A percentile compares a stretch with the other conserved stretches of the same genome.
These are phyloP conservation scores for Guadua angustifolia DNA, from an alignment of 176 grass and related monocot genomes.

Conservation along the genomic window DNA sequence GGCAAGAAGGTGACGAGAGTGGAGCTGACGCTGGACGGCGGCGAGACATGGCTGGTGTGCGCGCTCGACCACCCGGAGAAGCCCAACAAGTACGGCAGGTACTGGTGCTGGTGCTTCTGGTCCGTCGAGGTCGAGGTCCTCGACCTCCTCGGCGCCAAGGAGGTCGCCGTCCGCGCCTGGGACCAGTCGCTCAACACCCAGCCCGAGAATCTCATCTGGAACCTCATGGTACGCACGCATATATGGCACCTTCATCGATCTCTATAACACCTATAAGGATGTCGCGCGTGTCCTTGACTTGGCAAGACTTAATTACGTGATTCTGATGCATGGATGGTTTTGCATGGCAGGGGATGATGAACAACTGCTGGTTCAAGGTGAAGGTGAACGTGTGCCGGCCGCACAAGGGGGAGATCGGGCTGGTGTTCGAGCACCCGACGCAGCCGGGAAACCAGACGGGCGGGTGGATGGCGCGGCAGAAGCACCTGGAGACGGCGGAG, in stretches of 20 bases:
- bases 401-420: slow-evolving; percentile 76
- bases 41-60: slow-evolving; percentile 83
- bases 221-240: slow-evolving; percentile 71
- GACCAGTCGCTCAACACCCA: slow-evolving; percentile 89
- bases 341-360: slow-evolving; percentile 89
- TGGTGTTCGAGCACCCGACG: slow-evolving; percentile 92
- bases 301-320: neutral
- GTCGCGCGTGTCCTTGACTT: neutral
- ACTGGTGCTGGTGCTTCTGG: slow-evolving; percentile 99
- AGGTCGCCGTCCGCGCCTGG: slow-evolving; percentile 88
- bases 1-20: slow-evolving; percentile 89
- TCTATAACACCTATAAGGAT: neutral
- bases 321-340: neutral
- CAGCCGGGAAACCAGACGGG: slow-evolving; percentile 73
- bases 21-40: slow-evolving; percentile 88
- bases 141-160: slow-evolving; percentile 84
- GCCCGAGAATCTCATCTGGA: slow-evolving; percentile 92
- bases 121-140: slow-evolving; percentile 84
- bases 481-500: slow-evolving; percentile 79
- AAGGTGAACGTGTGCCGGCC: slow-evolving; percentile 85
- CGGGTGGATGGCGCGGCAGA: slow-evolving; percentile 95
- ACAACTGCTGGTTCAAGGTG: slow-evolving; percentile 99
- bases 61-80: slow-evolving; percentile 76
- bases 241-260: no score
- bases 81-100: slow-evolving; percentile 86